These are phyloP conservation scores for Penicillium sp. DNA, from an alignment of 2,329 filamentous ascomycete genomes.

Conservation along the genomic window DNA sequence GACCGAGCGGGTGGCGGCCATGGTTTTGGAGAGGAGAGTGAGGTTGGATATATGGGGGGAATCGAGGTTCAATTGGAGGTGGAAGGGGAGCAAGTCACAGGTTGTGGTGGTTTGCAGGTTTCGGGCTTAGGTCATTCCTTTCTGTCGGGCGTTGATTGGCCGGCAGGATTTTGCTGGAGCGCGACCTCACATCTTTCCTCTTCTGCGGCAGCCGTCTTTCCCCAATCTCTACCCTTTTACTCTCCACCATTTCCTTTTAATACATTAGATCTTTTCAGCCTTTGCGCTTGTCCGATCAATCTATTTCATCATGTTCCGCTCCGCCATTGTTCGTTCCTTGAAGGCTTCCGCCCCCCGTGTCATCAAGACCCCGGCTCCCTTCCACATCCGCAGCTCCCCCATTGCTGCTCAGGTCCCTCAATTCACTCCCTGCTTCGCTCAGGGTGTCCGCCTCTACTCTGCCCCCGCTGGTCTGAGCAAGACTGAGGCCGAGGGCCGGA, in stretches of 20 bases:
- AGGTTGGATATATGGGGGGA: constrained; percentile 22
- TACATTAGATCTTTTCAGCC: constrained; percentile 18
- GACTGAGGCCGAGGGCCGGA: constrained; percentile 85
- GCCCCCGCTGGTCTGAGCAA: constrained; percentile 74
- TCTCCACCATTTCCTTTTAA: constrained; percentile 17
- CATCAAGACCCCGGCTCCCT: constrained; percentile 58
- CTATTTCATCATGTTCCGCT: constrained; percentile 75
- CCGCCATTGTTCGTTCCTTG: constrained; percentile 77
- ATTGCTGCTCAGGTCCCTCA: constrained; percentile 56
- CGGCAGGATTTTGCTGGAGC: constrained; percentile 37
- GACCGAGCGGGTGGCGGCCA: constrained; percentile 48
- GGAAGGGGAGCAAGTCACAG: constrained; percentile 23
- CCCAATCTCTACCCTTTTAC: constrained; percentile 11
- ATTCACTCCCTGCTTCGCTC: constrained; percentile 62
- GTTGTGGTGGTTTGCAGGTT: constrained; percentile 35
- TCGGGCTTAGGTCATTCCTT: constrained; percentile 43
- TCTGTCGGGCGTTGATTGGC: constrained; percentile 43
- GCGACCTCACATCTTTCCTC: constrained; percentile 29
- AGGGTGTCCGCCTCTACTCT: constrained; percentile 80
- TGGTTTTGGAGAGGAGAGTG: constrained; percentile 25
- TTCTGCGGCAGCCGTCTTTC: constrained; percentile 23
- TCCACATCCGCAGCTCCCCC: constrained; percentile 59
- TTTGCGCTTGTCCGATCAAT: constrained; percentile 17
- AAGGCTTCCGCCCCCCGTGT: constrained; percentile 54
- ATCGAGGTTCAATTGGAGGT: constrained; percentile 23